A percentile compares a stretch with the other conserved stretches of the same genome.
Evolutionary conservation across 2,329 filamentous ascomycete species (phyloP).

Genomic region (Aspergillus awamori): DNA sequence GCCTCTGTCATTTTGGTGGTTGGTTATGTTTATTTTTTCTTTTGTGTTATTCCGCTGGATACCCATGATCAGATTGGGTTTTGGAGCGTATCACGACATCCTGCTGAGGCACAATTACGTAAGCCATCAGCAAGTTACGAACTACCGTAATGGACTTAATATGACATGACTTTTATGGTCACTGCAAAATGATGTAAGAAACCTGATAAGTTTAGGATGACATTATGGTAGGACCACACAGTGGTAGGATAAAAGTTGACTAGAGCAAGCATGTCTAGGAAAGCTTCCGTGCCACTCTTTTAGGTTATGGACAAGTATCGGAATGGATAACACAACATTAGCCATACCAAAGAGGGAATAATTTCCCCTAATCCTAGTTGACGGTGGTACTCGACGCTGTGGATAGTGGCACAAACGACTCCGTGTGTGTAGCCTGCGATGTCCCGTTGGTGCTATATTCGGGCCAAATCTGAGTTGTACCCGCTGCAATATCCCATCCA

Average conservation of each 20-base stretch:
- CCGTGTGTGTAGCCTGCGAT: constrained; percentile 49
- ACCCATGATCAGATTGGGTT: not conserved
- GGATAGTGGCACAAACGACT: constrained; percentile 43
- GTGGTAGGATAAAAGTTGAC: no score
- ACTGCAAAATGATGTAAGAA: not conserved
- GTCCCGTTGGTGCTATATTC: constrained; percentile 47
- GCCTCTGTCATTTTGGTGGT: not conserved
- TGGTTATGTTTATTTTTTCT: not conserved
- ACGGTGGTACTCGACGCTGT: constrained; percentile 1
- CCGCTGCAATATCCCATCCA: constrained; percentile 59
- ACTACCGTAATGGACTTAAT: not conserved
- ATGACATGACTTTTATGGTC: not conserved
- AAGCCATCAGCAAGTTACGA: not conserved
- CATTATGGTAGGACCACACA: no score
- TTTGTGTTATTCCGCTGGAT: not conserved
- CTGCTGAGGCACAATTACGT: not conserved
- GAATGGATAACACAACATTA: not conserved
- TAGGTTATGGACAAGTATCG: not conserved
- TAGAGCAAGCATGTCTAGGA: not conserved
- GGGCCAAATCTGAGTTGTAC: constrained; percentile 40
- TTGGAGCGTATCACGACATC: not conserved
- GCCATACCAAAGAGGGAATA: not conserved
- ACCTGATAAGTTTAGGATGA: no score
- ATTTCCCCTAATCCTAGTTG: not conserved
- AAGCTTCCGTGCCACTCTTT: not conserved